phyloP scores from a whole-genome alignment of 208 protist species.

The Trypanosoma cruzi region DNA sequence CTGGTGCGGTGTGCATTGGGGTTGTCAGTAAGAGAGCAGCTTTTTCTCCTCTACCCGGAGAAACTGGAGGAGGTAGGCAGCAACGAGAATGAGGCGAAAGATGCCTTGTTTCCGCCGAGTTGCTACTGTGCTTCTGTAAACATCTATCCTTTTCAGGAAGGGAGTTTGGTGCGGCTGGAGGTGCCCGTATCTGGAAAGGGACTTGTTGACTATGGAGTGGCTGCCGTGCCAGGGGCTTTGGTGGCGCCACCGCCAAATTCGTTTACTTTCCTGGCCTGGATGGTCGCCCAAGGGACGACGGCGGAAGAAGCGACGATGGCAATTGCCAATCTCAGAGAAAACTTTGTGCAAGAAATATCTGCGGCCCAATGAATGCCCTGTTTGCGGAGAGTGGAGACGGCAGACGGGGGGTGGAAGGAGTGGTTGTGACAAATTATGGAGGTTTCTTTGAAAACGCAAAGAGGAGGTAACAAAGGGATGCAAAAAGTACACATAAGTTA shows the following conservation, averaged over 20 bases:
- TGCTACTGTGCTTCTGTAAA: slow-evolving; percentile 67
- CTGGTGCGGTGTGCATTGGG: slow-evolving; percentile 67
- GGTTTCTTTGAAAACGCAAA: not conserved
- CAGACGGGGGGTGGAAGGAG: not conserved
- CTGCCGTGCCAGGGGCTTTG: slow-evolving; percentile 34
- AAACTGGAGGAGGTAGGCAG: not conserved
- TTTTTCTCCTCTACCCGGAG: slow-evolving; percentile 43
- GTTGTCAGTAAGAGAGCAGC: slow-evolving; percentile 39
- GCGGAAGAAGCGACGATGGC: slow-evolving; percentile 34
- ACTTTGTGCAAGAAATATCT: slow-evolving; percentile 50
- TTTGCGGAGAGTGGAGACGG: not conserved
- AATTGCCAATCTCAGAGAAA: slow-evolving; percentile 34
- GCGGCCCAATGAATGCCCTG: slow-evolving; percentile 2
- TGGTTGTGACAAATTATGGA: not conserved
- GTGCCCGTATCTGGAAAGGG: slow-evolving; percentile 31
- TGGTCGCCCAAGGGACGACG: slow-evolving; percentile 49
- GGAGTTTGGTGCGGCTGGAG: slow-evolving; percentile 38
- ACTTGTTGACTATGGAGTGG: slow-evolving; percentile 60
- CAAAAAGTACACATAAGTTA: not conserved
- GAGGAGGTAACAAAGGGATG: not conserved
- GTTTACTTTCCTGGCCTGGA: slow-evolving; percentile 67
- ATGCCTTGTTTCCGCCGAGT: slow-evolving; percentile 37
- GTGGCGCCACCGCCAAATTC: slow-evolving; percentile 58
- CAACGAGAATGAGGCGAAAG: too few relatives aligned
- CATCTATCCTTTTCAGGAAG: slow-evolving; percentile 46